phyloP scores from a whole-genome alignment of 2,329 filamentous ascomycete species.

The Fonsecaea multimorphosa region DNA sequence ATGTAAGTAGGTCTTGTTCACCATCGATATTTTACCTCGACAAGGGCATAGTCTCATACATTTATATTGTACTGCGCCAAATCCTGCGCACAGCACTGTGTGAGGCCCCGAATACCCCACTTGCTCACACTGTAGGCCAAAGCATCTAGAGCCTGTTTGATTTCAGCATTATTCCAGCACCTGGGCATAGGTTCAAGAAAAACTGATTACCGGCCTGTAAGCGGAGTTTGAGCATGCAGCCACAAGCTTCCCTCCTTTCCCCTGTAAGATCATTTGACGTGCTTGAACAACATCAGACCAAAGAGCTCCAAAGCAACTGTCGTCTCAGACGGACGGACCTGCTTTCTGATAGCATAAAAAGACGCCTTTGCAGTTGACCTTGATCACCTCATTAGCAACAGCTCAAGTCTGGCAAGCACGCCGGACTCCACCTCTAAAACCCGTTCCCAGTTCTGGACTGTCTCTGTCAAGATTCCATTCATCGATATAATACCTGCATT shows the following conservation, averaged over 20 bases:
- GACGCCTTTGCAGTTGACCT: not conserved
- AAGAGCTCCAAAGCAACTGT: too few relatives aligned
- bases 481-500: not conserved
- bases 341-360: constrained; percentile 1
- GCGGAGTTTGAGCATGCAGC: not conserved
- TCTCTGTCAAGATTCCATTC: not conserved
- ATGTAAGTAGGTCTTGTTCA: too few relatives aligned
- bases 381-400: not conserved
- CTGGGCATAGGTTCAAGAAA: too few relatives aligned
- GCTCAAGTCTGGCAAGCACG: not conserved
- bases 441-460: not conserved
- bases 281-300: not conserved
- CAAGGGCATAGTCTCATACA: too few relatives aligned
- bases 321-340: not conserved
- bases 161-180: too few relatives aligned
- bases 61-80: not conserved
- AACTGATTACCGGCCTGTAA: not conserved
- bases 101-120: not conserved
- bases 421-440: not conserved
- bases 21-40: too few relatives aligned
- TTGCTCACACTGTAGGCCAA: constrained; percentile 1
- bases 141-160: not conserved
- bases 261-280: not conserved
- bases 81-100: not conserved
- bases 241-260: not conserved